Evolutionary conservation across 495 filamentous ascomycete genomes (phyloP).

Genomic region (Neurospora sp.): DNA sequence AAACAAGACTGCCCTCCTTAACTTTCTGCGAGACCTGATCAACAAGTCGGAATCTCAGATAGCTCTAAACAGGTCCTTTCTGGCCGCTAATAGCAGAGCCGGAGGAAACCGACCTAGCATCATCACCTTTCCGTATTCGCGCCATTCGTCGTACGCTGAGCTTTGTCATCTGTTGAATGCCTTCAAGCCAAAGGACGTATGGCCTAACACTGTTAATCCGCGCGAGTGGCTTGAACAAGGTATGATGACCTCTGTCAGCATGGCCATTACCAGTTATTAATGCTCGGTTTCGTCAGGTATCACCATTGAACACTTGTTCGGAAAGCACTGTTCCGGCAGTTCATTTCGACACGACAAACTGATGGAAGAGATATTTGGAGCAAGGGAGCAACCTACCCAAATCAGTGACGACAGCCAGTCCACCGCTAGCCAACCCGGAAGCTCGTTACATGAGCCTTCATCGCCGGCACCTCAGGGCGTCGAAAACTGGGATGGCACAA

Average conservation of each 20-base stretch:
- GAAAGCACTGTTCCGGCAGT: slow-evolving; percentile 50
- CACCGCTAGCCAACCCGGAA: slow-evolving; percentile 6
- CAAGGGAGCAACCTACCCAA: not conserved
- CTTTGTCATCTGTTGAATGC: slow-evolving; percentile 57
- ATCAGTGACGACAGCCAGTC: slow-evolving; percentile 10
- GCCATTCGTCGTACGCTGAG: slow-evolving; percentile 81
- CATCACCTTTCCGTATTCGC: slow-evolving; percentile 71
- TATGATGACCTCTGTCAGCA: not conserved
- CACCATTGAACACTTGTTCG: slow-evolving; percentile 60
- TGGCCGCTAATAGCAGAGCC: not conserved
- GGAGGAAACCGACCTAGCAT: slow-evolving; percentile 23
- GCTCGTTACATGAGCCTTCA: not conserved
- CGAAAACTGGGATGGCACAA: not conserved
- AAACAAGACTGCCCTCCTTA: slow-evolving; percentile 14
- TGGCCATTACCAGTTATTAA: not conserved
- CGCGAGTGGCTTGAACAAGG: slow-evolving; percentile 46
- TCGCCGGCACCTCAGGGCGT: not conserved
- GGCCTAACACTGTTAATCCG: slow-evolving; percentile 72
- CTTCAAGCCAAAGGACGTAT: slow-evolving; percentile 67
- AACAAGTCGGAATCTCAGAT: slow-evolving; percentile 16
- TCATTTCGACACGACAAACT: slow-evolving; percentile 56
- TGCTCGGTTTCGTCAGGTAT: slow-evolving; percentile 25
- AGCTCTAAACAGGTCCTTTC: not conserved
- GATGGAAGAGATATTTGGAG: slow-evolving; percentile 33
- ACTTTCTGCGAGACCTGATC: slow-evolving; percentile 19